phyloP scores from a whole-genome alignment of 345 rosid species.

The Combretum micranthum region DNA sequence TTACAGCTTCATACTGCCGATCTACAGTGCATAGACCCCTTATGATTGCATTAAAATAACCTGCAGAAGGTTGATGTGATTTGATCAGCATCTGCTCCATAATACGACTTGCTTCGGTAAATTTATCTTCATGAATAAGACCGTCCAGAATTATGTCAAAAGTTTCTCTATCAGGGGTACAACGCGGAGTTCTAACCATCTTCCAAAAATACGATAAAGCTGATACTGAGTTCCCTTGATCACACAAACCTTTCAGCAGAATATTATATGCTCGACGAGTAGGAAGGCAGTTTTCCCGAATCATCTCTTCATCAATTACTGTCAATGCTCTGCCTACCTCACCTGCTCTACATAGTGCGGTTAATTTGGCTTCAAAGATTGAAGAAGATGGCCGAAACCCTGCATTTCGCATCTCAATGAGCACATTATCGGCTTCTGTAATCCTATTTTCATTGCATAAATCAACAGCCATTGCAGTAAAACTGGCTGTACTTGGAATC shows the following conservation, averaged over 20 bases:
- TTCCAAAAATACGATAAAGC: conserved; percentile 55
- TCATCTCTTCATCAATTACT: conserved; percentile 59
- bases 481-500: conserved; percentile 61
- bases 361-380: conserved; percentile 55
- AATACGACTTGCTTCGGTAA: conserved; percentile 51
- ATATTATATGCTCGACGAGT: conserved; percentile 45
- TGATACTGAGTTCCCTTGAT: conserved; percentile 36
- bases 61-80: conserved; percentile 37
- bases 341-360: conserved; percentile 48
- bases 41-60: conserved; percentile 37
- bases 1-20: conserved; percentile 65
- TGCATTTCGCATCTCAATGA: conserved; percentile 40
- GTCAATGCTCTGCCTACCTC: conserved; percentile 46
- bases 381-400: conserved; percentile 54
- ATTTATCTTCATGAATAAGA: conserved; percentile 49
- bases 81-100: conserved; percentile 72
- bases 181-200: conserved; percentile 62
- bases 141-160: conserved; percentile 54
- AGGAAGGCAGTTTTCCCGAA: conserved; percentile 45
- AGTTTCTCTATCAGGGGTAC: conserved; percentile 57
- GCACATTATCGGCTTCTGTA: conserved; percentile 56
- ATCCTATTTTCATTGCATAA: conserved; percentile 57
- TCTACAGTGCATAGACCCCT: conserved; percentile 56
- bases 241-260: conserved; percentile 53
- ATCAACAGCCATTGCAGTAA: conserved; percentile 64